Conservation (phyloP, 2,329 filamentous ascomycete species). For the Boeremia lycopersici region DNA sequence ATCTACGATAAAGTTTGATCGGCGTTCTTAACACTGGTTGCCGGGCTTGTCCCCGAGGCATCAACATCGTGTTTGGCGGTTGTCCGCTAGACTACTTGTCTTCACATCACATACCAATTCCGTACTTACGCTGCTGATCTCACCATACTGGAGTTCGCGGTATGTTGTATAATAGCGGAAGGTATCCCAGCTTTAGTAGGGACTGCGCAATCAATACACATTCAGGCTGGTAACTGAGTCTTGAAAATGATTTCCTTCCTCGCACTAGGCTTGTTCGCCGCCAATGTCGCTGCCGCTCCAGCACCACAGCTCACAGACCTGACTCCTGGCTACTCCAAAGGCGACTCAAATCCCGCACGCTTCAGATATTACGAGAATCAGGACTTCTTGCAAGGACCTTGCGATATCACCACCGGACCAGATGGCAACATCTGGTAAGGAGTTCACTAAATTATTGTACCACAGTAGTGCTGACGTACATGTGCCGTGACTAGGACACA, state of each 20-base stretch:
- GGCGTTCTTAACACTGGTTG: too few relatives aligned
- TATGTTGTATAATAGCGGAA: background rate
- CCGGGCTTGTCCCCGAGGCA: background rate
- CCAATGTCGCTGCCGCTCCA: conserved; percentile 1
- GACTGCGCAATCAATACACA: background rate
- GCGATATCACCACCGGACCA: conserved; percentile 15
- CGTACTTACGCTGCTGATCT: background rate
- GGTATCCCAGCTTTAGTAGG: background rate
- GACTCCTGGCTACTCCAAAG: conserved; percentile 14
- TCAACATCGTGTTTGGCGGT: background rate
- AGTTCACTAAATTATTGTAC: background rate
- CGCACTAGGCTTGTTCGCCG: background rate
- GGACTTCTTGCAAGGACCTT: conserved; percentile 10
- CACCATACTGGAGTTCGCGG: background rate
- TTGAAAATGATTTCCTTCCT: background rate
- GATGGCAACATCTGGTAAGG: conserved; percentile 11
- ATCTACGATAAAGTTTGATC: background rate
- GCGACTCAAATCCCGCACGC: conserved; percentile 8
- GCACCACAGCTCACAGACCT: conserved; percentile 11
- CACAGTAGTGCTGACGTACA: background rate
- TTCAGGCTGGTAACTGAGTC: background rate
- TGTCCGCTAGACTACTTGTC: background rate
- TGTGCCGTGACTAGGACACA: background rate
- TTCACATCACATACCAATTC: background rate
- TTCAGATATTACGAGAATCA: conserved; percentile 15